These are phyloP conservation scores for Calophaca sinica DNA, from an alignment of 306 rosid species.

Conservation along the genomic window DNA sequence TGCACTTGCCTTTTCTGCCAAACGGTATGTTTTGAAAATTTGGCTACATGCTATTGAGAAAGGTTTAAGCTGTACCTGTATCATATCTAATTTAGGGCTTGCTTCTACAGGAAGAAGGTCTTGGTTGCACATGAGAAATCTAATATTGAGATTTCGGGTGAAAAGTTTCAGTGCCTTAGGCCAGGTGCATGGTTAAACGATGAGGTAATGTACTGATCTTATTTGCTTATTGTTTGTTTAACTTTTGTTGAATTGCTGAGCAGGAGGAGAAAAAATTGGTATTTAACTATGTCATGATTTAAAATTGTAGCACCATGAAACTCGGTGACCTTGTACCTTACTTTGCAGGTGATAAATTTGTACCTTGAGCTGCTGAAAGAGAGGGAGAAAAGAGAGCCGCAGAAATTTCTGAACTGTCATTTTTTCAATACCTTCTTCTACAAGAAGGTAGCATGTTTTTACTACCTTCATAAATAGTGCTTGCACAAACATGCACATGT, in stretches of 20 bases:
- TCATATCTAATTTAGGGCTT: slow-evolving; percentile 41
- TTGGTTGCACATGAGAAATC: slow-evolving; percentile 80
- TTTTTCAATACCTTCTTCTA: slow-evolving; percentile 92
- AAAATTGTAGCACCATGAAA: slow-evolving; percentile 23
- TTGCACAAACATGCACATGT: slow-evolving; percentile 15
- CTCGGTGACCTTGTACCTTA: slow-evolving; percentile 34
- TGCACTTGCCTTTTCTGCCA: slow-evolving; percentile 59
- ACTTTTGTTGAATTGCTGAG: slow-evolving; percentile 33
- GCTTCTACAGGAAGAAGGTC: slow-evolving; percentile 66
- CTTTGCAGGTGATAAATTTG: slow-evolving; percentile 82
- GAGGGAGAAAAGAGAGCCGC: slow-evolving; percentile 84
- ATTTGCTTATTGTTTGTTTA: slow-evolving; percentile 18
- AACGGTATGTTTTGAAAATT: slow-evolving; percentile 60
- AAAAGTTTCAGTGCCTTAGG: slow-evolving; percentile 71
- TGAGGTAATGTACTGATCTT: slow-evolving; percentile 63
- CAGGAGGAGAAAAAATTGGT: slow-evolving; percentile 20
- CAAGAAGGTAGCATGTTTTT: slow-evolving; percentile 64
- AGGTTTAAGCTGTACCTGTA: slow-evolving; percentile 33
- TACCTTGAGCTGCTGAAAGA: slow-evolving; percentile 94
- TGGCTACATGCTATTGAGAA: slow-evolving; percentile 12
- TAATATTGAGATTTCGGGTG: slow-evolving; percentile 72
- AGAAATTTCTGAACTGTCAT: slow-evolving; percentile 82
- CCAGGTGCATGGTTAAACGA: slow-evolving; percentile 88
- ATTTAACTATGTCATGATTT: slow-evolving; percentile 1
- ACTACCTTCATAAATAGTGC: slow-evolving; percentile 11